Conservation (phyloP, 192 early-diverging fungal species). For the Entrophospora sp. region DNA sequence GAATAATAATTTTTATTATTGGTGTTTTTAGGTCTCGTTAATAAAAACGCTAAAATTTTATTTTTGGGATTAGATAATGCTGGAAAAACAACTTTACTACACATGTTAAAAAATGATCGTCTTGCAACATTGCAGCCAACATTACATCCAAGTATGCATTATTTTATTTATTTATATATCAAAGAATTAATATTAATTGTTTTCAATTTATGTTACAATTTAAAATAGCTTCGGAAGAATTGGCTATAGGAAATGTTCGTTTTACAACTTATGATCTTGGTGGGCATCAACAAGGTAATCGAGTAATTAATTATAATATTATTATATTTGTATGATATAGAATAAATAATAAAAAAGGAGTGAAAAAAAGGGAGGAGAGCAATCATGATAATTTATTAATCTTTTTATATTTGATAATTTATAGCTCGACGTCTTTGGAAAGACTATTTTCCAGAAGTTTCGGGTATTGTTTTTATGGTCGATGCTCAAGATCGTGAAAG, state of each 20-base stretch:
- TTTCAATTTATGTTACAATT: slow-evolving; percentile 3
- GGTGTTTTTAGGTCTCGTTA: slow-evolving; percentile 71
- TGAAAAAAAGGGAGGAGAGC: too few species aligned
- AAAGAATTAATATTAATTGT: neutral
- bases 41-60: slow-evolving; percentile 98
- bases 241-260: slow-evolving; percentile 92
- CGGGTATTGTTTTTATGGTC: slow-evolving; percentile 97
- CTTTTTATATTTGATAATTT: too few species aligned
- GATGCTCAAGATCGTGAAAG: slow-evolving; percentile 81
- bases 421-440: slow-evolving; percentile 93
- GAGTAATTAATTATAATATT: too few species aligned
- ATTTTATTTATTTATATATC: neutral
- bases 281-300: slow-evolving; percentile 82
- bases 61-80: slow-evolving; percentile 98
- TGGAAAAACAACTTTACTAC: slow-evolving; percentile 96
- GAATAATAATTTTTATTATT: neutral
- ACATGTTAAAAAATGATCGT: slow-evolving; percentile 99
- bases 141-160: slow-evolving; percentile 85
- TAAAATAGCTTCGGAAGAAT: slow-evolving; percentile 79
- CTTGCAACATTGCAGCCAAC: slow-evolving; percentile 90
- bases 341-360: too few species aligned
- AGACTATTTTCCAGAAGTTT: slow-evolving; percentile 98
- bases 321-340: too few species aligned
- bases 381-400: too few species aligned
- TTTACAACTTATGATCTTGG: slow-evolving; percentile 99